phyloP scores from a whole-genome alignment of 495 filamentous ascomycete species.

The Penicillium canariense region DNA sequence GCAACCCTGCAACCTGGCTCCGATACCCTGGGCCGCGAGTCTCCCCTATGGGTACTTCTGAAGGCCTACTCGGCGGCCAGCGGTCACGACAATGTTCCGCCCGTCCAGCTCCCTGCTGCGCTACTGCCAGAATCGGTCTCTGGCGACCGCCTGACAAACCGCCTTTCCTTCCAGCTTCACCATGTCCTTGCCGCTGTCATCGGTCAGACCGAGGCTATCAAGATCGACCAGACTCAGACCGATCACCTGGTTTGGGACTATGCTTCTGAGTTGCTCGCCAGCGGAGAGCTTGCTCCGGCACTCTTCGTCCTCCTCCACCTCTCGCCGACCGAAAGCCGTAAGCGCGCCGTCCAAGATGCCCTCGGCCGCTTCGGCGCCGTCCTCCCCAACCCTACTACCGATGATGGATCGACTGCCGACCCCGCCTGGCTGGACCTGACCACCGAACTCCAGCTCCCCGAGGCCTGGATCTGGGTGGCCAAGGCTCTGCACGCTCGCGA shows the following conservation, averaged over 20 bases:
- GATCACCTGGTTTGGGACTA: conserved; percentile 69
- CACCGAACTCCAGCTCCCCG: conserved; percentile 62
- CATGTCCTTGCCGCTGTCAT: conserved; percentile 54
- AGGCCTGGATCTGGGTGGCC: conserved; percentile 78
- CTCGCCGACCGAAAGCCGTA: conserved; percentile 57
- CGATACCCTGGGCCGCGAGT: conserved; percentile 55
- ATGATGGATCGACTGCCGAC: conserved; percentile 42
- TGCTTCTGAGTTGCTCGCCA: conserved; percentile 66
- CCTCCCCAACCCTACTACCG: conserved; percentile 55
- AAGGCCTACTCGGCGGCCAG: conserved; percentile 66
- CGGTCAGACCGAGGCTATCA: conserved; percentile 42
- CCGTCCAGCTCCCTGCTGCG: conserved; percentile 35
- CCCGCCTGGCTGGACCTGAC: conserved; percentile 55
- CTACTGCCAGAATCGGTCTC: conserved; percentile 52
- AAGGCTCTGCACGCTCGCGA: conserved; percentile 79
- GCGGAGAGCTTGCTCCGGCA: conserved; percentile 64
- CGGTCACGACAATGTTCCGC: conserved; percentile 18
- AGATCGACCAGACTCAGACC: conserved; percentile 42
- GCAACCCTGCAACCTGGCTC: conserved; percentile 46
- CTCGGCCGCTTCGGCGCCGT: conserved; percentile 54
- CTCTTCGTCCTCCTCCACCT: conserved; percentile 79
- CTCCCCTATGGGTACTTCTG: conserved; percentile 81
- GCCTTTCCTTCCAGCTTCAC: conserved; percentile 80
- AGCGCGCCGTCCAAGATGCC: conserved; percentile 64
- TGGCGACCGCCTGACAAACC: conserved; percentile 65